Evolutionary conservation across 768 basidiomycete species (phyloP).

Genomic region (Mycena metata): DNA sequence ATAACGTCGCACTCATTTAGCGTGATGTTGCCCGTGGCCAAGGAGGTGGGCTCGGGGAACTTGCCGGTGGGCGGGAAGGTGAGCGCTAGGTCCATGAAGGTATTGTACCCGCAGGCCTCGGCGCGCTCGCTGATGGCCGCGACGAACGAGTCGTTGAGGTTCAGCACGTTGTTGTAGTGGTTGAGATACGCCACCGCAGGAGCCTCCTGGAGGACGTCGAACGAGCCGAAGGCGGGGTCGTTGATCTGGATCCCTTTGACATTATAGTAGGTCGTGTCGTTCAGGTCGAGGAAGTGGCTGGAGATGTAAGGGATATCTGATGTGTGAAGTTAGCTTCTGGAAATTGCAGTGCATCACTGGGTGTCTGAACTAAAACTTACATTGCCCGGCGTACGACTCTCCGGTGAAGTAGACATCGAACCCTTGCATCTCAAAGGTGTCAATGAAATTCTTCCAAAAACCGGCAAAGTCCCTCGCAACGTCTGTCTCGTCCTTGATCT

Average conservation of each 20-base stretch:
- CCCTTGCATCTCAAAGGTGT: slow-evolving; percentile 15
- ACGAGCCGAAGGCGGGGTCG: slow-evolving; percentile 14
- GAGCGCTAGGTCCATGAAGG: slow-evolving; percentile 23
- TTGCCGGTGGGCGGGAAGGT: slow-evolving; percentile 24
- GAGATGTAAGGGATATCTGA: slow-evolving; percentile 25
- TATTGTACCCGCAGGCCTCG: slow-evolving; percentile 25
- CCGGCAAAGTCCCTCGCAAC: slow-evolving; percentile 16
- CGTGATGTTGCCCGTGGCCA: slow-evolving; percentile 20
- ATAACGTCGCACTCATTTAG: slow-evolving; percentile 10
- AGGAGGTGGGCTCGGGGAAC: slow-evolving; percentile 23
- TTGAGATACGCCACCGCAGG: slow-evolving; percentile 24
- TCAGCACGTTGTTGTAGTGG: slow-evolving; percentile 25
- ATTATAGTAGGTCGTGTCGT: slow-evolving; percentile 20
- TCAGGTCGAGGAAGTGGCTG: slow-evolving; percentile 19
- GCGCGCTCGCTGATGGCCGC: slow-evolving; percentile 19
- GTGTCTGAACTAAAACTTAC: slow-evolving; percentile 9
- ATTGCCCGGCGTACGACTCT: slow-evolving; percentile 11
- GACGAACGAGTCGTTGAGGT: slow-evolving; percentile 24
- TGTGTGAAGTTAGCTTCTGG: slow-evolving; percentile 13
- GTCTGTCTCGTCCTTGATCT: slow-evolving; percentile 10
- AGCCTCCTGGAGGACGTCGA: slow-evolving; percentile 9
- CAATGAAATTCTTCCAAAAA: slow-evolving; percentile 16
- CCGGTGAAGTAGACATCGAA: slow-evolving; percentile 12
- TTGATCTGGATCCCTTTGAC: slow-evolving; percentile 22
- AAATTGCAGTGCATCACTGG: too few relatives aligned